Conservation (phyloP, 2,329 filamentous ascomycete species). For the Fusarium sororula region DNA sequence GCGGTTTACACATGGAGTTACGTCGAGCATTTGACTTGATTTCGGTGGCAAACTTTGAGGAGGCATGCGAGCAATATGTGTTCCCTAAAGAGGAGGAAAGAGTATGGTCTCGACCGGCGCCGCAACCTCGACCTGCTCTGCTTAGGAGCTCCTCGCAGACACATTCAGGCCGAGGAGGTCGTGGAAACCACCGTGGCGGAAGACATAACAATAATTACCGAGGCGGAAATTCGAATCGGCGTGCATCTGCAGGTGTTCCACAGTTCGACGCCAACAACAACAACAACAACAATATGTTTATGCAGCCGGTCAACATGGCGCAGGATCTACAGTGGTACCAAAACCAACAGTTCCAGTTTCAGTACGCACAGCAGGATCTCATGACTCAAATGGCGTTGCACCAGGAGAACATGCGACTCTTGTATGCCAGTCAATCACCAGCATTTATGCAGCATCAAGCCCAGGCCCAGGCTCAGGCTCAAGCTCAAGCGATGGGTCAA, state of each 20-base stretch:
- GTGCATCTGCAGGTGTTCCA: conserved; percentile 62
- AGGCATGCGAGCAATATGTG: conserved; percentile 87
- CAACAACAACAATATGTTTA: conserved; percentile 50
- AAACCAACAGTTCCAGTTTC: conserved; percentile 53
- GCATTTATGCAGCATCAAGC: conserved; percentile 47
- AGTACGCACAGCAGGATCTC: conserved; percentile 52
- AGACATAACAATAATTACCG: conserved; percentile 57
- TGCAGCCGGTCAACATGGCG: conserved; percentile 54
- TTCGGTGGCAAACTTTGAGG: conserved; percentile 78
- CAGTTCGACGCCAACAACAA: conserved; percentile 56
- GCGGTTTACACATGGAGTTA: conserved; percentile 88
- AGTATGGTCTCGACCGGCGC: conserved; percentile 66
- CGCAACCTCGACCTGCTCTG: conserved; percentile 64
- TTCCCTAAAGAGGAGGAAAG: conserved; percentile 85
- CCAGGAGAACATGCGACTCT: conserved; percentile 49
- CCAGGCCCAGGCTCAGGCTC: conserved; percentile 25
- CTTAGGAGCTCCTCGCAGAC: conserved; percentile 70
- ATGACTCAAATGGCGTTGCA: conserved; percentile 55
- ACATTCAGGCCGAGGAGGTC: conserved; percentile 58
- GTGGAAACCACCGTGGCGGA: conserved; percentile 59
- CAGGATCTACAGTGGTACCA: conserved; percentile 63
- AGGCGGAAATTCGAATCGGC: conserved; percentile 57
- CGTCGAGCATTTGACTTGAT: conserved; percentile 87
- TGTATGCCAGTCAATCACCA: conserved; percentile 48
- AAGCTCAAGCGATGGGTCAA: conserved; percentile 47